A percentile compares a stretch with the other conserved stretches of the same genome.
These are phyloP conservation scores for Porodaedalea pini DNA, from an alignment of 1,284 basidiomycete genomes.

Conservation along the genomic window DNA sequence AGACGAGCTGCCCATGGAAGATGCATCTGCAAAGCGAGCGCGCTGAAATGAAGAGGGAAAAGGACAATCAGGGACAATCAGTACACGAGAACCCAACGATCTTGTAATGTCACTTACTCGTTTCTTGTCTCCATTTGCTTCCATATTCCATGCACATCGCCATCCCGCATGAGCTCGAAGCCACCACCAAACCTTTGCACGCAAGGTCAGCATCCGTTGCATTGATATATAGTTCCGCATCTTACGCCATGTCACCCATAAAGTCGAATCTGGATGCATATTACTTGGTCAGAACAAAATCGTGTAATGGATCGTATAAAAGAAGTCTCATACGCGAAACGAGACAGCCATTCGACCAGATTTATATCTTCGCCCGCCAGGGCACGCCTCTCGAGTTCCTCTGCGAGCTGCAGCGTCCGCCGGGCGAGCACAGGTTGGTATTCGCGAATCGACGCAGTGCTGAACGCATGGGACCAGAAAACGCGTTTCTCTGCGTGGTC, in stretches of 20 bases:
- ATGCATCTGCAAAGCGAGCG: conserved; percentile 15
- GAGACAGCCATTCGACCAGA: conserved; percentile 35
- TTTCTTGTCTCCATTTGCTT: conserved; percentile 21
- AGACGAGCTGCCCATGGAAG: conserved; percentile 18
- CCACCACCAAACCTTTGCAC: conserved; percentile 30
- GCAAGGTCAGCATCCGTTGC: neutral
- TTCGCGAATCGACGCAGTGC: conserved; percentile 34
- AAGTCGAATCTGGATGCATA: conserved; percentile 37
- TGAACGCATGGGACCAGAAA: conserved; percentile 43
- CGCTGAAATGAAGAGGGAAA: too few species aligned
- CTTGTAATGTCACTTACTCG: too few species aligned
- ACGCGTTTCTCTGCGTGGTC: conserved; percentile 38
- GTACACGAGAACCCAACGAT: too few species aligned
- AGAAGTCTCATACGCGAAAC: conserved; percentile 25
- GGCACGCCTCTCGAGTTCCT: conserved; percentile 26
- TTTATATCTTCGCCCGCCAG: conserved; percentile 25
- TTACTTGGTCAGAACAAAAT: conserved; percentile 30
- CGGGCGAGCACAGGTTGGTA: conserved; percentile 35
- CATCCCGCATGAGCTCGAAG: conserved; percentile 30
- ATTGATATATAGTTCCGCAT: neutral
- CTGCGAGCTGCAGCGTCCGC: conserved; percentile 34
- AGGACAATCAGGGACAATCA: too few species aligned
- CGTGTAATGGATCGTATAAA: too few species aligned
- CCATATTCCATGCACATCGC: conserved; percentile 23
- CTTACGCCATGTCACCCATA: conserved; percentile 37